Base-by-base conservation (phyloP, 768 basidiomycete genomes). In the Lanmaoa pseudosensibilis region DNA sequence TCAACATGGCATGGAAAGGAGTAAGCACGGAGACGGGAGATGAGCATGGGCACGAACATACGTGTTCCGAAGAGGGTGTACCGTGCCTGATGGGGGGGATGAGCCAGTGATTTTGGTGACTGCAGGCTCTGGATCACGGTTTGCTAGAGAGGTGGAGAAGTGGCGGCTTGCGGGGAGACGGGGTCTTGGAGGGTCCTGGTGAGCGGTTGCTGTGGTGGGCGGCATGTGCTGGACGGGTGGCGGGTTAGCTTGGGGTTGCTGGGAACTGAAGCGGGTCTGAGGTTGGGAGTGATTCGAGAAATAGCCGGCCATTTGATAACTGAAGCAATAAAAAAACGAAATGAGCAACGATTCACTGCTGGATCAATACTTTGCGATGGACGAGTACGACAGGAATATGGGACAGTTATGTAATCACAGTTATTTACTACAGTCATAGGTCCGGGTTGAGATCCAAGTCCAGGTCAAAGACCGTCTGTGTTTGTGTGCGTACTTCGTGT, bases 361-460 rank as follows among this genome's bases (percentile, higher is more conserved):
- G 25, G 23, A 25, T 11, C 18, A n/a, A 27, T n/a, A 33, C n/a
- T 23, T 45, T 5, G 53, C 54, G 61, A 55, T 58, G 48, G 55
- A 54, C 49, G 62, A 60, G 48, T 49, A 50, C 49, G 49, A 61
- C 57, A 18, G 36, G 5, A n/a, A 32, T 18, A 32, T 38, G n/a
- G 19, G 27, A 48, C 6, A 46, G 49, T 66, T 66, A 66, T 53
- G 63, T 66, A 66, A 66, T 67, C 65, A 64, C 27, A 46, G 10
- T 2, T 32, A 39, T 37, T 23, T 15, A 30, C 27, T 46, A 52
- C 10, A 10, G 7, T 75, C 62, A 90, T 54, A 92, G 66, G 71
- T 93, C 91, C 2, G 90, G 91, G 65, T 93, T 93, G 54, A 93
- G 78, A 68, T 93, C 92, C 58, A 93, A 74, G 71, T 92, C 92